Conservation (phyloP, 202 grass and related monocot genomes). For the Zizania palustris region DNA sequence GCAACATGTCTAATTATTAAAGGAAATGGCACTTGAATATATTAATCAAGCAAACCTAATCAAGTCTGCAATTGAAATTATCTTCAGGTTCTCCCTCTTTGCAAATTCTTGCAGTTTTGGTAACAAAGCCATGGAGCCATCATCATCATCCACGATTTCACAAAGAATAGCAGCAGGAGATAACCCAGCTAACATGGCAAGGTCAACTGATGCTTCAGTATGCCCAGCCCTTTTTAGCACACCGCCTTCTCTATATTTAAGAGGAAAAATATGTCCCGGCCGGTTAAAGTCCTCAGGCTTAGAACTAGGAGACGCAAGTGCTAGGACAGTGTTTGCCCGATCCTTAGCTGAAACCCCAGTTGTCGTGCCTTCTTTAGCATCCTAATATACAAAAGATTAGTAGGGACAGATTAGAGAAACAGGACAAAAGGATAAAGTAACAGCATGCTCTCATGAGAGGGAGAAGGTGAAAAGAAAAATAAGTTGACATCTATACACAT, state of each 20-base stretch:
- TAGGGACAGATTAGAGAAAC: conserved; percentile 15
- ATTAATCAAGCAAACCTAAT: conserved; percentile 67
- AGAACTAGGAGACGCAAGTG: conserved; percentile 73
- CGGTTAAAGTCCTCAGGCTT: conserved; percentile 88
- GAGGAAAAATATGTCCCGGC: conserved; percentile 91
- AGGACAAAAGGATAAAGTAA: neutral
- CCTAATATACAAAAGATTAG: conserved; percentile 51
- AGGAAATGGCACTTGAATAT: conserved; percentile 17
- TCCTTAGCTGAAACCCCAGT: conserved; percentile 93
- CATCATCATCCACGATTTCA: conserved; percentile 89
- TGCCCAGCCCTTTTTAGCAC: conserved; percentile 97
- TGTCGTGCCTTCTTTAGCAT: conserved; percentile 93
- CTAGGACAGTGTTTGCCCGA: conserved; percentile 69
- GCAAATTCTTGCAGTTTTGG: conserved; percentile 85
- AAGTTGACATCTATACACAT: neutral
- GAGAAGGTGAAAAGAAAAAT: neutral
- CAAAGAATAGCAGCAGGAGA: conserved; percentile 78
- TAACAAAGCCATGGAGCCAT: conserved; percentile 94
- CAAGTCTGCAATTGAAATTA: conserved; percentile 87
- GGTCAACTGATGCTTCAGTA: conserved; percentile 95
- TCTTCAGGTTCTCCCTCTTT: conserved; percentile 85
- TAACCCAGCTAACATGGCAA: conserved; percentile 84
- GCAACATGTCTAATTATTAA: neutral
- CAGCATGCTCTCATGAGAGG: conserved; percentile 1
- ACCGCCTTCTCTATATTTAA: conserved; percentile 97